Evolutionary conservation across 78 protist genomes (phyloP), one percentile per base, ranked within the genome.

Genomic region (Goniomonas avonlea): DNA sequence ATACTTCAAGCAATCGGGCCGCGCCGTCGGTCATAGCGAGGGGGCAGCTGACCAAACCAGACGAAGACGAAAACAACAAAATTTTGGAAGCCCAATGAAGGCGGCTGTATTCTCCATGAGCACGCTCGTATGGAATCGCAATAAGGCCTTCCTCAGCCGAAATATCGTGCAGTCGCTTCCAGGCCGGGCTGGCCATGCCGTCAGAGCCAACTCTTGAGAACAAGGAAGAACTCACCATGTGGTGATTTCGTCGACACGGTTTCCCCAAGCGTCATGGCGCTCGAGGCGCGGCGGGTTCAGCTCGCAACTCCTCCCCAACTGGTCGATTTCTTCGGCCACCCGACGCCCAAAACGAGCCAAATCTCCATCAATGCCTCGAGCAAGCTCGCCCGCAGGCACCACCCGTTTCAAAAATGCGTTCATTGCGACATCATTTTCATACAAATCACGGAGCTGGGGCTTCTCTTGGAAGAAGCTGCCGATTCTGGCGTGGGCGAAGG

Each of bases 11-110:
- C 13, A 85, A 27, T 40, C 88, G 43, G 9, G 88, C 84, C 29
- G 73, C 88, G 50, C 88, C 88, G 70, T 85, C 88, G 5, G 88
- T 85, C 88, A 85, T 85, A 43, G 88, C 75, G 37, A 85, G n/a
- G 41, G 88, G 88, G 56, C 88, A 85, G 40, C 60, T 69, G 23
- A 85, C 88, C 13, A 81, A 82, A 55, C 77, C 31, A n/a, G 85
- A 80, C 41, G 86, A 75, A n/a, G n/a, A n/a, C n/a, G 86, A 80
- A 76, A 76, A 84, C 17, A 85, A 59, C 31, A 79, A 85, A n/a
- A 85, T 40, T 73, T 85, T 85, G 18, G 84, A n/a, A 23, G 73
- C 73, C 55, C 80, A 83, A 70, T 82, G 84, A 15, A 85, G 11
- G 63, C 88, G 60, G 48, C 85, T 80, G 37, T 38, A 81, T 25